phyloP scores from a whole-genome alignment of 1,284 basidiomycete species.

The Cutaneotrichosporon sp. region DNA sequence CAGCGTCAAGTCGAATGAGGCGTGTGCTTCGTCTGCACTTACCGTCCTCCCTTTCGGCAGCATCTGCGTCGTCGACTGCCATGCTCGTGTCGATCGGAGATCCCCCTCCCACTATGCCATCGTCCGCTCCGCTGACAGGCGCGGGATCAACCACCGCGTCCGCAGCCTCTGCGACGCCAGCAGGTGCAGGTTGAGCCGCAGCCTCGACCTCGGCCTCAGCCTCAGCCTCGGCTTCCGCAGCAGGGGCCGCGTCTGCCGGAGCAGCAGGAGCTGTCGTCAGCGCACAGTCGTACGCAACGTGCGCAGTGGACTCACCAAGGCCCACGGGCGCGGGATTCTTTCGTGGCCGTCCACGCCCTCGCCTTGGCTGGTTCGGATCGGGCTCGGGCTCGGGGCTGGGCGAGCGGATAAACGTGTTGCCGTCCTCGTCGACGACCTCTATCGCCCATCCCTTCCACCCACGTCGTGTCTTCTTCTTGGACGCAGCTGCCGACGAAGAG shows the following conservation, averaged over 20 bases:
- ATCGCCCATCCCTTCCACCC: conserved; percentile 51
- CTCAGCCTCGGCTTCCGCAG: not conserved
- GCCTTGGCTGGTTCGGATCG: conserved; percentile 13
- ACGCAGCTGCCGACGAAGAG: not conserved
- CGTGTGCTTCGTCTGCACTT: not conserved
- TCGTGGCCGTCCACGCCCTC: conserved; percentile 20
- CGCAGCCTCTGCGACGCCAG: not conserved
- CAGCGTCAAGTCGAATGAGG: not conserved
- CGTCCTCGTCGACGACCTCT: conserved; percentile 45
- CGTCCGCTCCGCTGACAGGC: not conserved
- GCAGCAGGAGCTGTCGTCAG: not conserved
- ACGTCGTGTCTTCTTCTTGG: conserved; percentile 36
- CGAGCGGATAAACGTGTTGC: conserved; percentile 34
- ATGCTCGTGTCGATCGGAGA: not conserved
- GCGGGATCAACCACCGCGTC: too few species aligned
- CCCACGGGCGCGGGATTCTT: conserved; percentile 6
- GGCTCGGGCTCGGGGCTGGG: conserved; percentile 24
- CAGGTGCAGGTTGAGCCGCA: not conserved
- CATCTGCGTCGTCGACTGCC: not conserved
- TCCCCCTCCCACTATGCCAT: not conserved
- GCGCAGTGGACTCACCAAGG: not conserved
- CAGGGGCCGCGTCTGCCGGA: not conserved
- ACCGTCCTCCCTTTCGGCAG: not conserved
- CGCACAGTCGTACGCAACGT: not conserved
- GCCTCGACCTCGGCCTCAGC: too few species aligned